Percentiles rank a stretch among this genome's conserved stretches.
Conservation (phyloP, 768 basidiomycete species). For the Gelatoporia subvermispora region DNA sequence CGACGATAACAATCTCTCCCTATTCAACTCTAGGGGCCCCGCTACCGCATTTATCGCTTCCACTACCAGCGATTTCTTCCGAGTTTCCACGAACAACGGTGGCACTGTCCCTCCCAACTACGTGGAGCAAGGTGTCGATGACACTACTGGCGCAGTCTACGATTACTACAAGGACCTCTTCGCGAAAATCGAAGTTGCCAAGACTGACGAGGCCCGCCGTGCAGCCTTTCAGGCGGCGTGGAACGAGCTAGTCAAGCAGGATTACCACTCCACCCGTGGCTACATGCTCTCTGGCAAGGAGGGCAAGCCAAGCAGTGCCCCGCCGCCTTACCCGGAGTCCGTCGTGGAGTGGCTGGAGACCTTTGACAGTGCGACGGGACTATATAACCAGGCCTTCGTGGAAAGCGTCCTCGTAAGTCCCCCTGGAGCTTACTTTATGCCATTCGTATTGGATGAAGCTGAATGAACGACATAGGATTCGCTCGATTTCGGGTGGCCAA, state of each 20-base stretch:
- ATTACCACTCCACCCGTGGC: constrained; percentile 10
- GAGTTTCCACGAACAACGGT: neutral
- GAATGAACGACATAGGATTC: neutral
- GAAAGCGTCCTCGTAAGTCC: constrained; percentile 5
- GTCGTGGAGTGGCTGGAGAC: constrained; percentile 16
- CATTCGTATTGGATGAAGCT: no score
- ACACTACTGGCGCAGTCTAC: neutral
- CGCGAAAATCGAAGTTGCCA: no score
- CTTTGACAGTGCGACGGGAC: constrained; percentile 4
- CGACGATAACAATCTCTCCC: neutral
- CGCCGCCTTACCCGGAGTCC: neutral
- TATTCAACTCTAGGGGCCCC: constrained; percentile 2
- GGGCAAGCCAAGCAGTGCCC: neutral
- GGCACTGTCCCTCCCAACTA: neutral
- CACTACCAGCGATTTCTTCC: neutral
- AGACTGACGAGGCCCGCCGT: no score
- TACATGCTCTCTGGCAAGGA: constrained; percentile 6
- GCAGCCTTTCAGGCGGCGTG: constrained; percentile 1
- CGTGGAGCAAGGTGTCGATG: neutral
- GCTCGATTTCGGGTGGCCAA: neutral
- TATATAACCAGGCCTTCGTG: constrained; percentile 9
- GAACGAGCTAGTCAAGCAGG: constrained; percentile 6
- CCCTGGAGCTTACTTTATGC: no score
- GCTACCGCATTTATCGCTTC: neutral
- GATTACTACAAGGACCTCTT: neutral